A percentile compares a stretch with the other conserved stretches of the same genome.
These are phyloP conservation scores for Thalassiosira pacifica DNA, from an alignment of 352 stramenopile species.

Conservation along the genomic window DNA sequence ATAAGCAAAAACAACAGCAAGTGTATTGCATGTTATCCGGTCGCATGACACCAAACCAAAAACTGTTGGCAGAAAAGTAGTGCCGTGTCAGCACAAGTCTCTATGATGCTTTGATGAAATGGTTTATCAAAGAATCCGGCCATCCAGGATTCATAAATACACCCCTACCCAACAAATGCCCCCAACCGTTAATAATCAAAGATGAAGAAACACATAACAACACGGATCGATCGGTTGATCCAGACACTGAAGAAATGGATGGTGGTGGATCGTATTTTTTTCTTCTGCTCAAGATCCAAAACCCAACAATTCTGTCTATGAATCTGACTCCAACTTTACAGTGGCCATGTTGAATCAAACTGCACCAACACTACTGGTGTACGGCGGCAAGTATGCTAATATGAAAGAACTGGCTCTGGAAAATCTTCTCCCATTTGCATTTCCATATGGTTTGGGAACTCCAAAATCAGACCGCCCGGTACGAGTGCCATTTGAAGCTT, in stretches of 20 bases:
- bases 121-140: constrained; percentile 30
- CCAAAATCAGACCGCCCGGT: neutral
- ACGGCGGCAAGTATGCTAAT: constrained; percentile 14
- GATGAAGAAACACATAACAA: constrained; percentile 9
- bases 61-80: neutral
- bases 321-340: neutral
- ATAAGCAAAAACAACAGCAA: neutral
- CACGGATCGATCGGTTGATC: neutral
- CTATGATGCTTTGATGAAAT: neutral
- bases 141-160: constrained; percentile 12
- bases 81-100: neutral
- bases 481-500: neutral
- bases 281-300: neutral
- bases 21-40: neutral
- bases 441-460: constrained; percentile 27
- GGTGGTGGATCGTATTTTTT: neutral
- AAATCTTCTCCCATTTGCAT: constrained; percentile 26
- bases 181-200: constrained; percentile 2
- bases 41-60: constrained; percentile 19
- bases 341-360: constrained; percentile 20
- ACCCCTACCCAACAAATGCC: constrained; percentile 3
- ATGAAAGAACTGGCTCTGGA: constrained; percentile 23
- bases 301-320: neutral
- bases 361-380: constrained; percentile 22
- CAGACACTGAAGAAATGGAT: constrained; percentile 17